These are phyloP conservation scores for Sporothrix euskadiensis DNA, from an alignment of 2,329 filamentous ascomycete genomes.

Conservation along the genomic window DNA sequence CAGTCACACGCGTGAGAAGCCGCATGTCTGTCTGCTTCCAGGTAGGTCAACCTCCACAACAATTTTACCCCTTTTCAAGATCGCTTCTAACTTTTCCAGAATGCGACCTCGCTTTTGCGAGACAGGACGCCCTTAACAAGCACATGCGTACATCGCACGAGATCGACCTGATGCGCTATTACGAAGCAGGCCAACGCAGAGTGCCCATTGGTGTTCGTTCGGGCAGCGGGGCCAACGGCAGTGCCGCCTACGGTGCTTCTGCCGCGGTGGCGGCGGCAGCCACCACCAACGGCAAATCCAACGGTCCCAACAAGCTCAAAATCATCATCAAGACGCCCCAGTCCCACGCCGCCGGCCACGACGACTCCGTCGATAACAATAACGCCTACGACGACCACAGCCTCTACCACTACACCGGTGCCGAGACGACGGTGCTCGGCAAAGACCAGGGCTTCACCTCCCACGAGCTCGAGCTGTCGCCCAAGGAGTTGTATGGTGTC, in stretches of 20 bases:
- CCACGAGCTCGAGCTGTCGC: conserved; percentile 62
- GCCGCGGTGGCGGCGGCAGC: background rate
- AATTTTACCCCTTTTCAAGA: no score
- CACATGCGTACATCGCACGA: conserved; percentile 99
- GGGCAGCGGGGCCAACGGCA: background rate
- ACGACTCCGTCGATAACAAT: conserved; percentile 46
- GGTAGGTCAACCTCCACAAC: conserved; percentile 55
- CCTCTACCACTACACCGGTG: conserved; percentile 48
- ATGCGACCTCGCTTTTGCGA: conserved; percentile 94
- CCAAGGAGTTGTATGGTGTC: conserved; percentile 64
- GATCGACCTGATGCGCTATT: conserved; percentile 85
- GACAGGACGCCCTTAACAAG: conserved; percentile 93
- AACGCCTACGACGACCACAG: conserved; percentile 46
- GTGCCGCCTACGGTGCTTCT: background rate
- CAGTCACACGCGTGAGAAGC: conserved; percentile 96
- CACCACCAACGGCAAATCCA: conserved; percentile 39
- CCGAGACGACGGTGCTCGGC: conserved; percentile 47
- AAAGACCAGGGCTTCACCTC: conserved; percentile 63
- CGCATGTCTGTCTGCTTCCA: conserved; percentile 92
- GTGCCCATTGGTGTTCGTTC: conserved; percentile 49
- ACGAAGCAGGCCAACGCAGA: conserved; percentile 71
- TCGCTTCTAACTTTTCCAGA: conserved; percentile 55
- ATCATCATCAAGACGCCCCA: conserved; percentile 64
- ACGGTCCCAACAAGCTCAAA: conserved; percentile 55
- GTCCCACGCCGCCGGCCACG: conserved; percentile 58